A percentile compares a stretch with the other conserved stretches of the same genome.
phyloP scores from a whole-genome alignment of 2,329 filamentous ascomycete genomes.

The Drechslera avenae region DNA sequence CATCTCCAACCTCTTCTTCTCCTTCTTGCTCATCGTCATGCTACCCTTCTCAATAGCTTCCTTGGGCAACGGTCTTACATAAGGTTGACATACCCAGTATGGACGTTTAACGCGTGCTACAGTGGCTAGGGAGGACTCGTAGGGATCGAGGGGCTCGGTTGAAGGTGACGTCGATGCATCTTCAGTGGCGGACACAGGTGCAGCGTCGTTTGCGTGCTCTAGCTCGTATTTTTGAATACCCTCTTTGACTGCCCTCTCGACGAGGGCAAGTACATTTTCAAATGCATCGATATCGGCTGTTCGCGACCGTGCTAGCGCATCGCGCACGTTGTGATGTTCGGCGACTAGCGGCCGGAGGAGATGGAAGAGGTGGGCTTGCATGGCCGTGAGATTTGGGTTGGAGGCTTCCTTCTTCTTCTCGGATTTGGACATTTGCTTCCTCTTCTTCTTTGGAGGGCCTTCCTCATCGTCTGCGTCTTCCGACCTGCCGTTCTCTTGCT shows the following conservation, averaged over 20 bases:
- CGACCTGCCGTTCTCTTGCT: conserved; percentile 28
- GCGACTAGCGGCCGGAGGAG: conserved; percentile 82
- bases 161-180: not conserved
- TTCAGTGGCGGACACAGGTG: not conserved
- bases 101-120: conserved; percentile 77
- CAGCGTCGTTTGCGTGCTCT: conserved; percentile 24
- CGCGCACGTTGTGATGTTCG: conserved; percentile 80
- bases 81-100: conserved; percentile 89
- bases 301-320: conserved; percentile 73
- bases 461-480: conserved; percentile 30
- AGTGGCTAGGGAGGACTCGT: conserved; percentile 66
- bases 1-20: conserved; percentile 47
- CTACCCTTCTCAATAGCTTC: conserved; percentile 85
- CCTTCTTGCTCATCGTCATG: conserved; percentile 74
- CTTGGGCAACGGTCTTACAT: conserved; percentile 82
- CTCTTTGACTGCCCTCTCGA: conserved; percentile 74
- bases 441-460: conserved; percentile 45
- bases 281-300: conserved; percentile 75
- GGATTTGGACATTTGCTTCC: conserved; percentile 47
- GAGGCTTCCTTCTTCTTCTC: conserved; percentile 57
- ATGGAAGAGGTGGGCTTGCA: conserved; percentile 94
- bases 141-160: conserved; percentile 31
- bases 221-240: conserved; percentile 71
- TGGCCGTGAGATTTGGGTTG: conserved; percentile 72
- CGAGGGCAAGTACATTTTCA: conserved; percentile 74